These are phyloP conservation scores for Ramicandelaber brevisporus DNA, from an alignment of 192 early-diverging fungal species.

Conservation along the genomic window DNA sequence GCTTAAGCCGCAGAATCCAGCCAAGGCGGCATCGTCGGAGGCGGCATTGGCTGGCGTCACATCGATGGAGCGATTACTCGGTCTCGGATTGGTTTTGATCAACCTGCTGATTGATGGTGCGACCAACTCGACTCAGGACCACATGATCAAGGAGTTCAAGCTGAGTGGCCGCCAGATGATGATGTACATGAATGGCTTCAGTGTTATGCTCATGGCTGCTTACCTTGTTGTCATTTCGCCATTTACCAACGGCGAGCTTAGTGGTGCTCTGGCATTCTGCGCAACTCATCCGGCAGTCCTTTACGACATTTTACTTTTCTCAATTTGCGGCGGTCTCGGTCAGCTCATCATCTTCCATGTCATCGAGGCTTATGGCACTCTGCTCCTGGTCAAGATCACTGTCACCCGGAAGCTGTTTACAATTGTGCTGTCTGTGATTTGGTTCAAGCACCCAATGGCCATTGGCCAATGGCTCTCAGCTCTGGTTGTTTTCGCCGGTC, in stretches of 20 bases:
- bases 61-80: slow-evolving; percentile 57
- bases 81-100: slow-evolving; percentile 50
- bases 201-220: slow-evolving; percentile 33
- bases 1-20: slow-evolving; percentile 26
- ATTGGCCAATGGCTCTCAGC: slow-evolving; percentile 69
- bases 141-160: slow-evolving; percentile 57
- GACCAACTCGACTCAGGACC: slow-evolving; percentile 92
- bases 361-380: slow-evolving; percentile 66
- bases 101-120: slow-evolving; percentile 83
- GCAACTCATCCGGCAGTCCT: slow-evolving; percentile 51
- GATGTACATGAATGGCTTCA: slow-evolving; percentile 82
- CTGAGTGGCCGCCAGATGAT: slow-evolving; percentile 87
- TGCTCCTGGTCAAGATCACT: slow-evolving; percentile 77
- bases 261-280: slow-evolving; percentile 45
- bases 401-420: slow-evolving; percentile 93
- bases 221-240: slow-evolving; percentile 68
- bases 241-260: slow-evolving; percentile 51
- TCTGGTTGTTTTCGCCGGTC: slow-evolving; percentile 64
- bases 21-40: slow-evolving; percentile 11
- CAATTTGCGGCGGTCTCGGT: slow-evolving; percentile 78
- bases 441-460: slow-evolving; percentile 56
- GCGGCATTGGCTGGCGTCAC: slow-evolving; percentile 15
- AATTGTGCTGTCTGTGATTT: slow-evolving; percentile 74
- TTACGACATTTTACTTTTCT: slow-evolving; percentile 67
- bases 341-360: slow-evolving; percentile 97